phyloP scores from a whole-genome alignment of 2,329 filamentous ascomycete species.

The Colletotrichum sp. region DNA sequence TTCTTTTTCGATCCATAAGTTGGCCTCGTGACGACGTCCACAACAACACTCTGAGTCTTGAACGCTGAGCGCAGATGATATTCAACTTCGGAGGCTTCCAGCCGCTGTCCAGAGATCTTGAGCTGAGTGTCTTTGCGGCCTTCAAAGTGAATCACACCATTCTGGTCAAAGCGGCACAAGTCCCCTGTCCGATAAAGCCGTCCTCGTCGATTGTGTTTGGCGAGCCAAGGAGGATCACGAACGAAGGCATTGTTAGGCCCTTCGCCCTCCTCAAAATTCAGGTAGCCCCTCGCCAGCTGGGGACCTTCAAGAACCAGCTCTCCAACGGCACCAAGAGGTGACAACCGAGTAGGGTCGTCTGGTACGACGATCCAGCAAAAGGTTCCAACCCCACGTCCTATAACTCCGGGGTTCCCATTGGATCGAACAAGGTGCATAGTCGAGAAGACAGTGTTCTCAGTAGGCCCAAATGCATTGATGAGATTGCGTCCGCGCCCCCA shows the following conservation, averaged over 20 bases:
- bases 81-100: conserved; percentile 34
- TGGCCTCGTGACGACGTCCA: conserved; percentile 7
- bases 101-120: conserved; percentile 32
- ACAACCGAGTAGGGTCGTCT: neutral
- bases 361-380: conserved; percentile 9
- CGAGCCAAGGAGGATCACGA: neutral
- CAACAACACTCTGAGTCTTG: neutral
- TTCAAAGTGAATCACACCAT: conserved; percentile 18
- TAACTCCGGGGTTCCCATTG: neutral
- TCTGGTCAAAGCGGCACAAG: neutral
- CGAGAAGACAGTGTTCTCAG: conserved; percentile 24
- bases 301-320: conserved; percentile 17
- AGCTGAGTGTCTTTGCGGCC: conserved; percentile 26
- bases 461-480: conserved; percentile 24
- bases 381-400: conserved; percentile 6
- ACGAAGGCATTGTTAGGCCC: conserved; percentile 8
- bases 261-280: neutral
- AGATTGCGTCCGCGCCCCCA: conserved; percentile 20
- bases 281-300: conserved; percentile 7
- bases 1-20: neutral
- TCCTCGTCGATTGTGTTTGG: neutral
- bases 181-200: conserved; percentile 23
- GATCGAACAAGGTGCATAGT: conserved; percentile 11
- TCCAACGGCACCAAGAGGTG: conserved; percentile 3
- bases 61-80: neutral